Conservation (phyloP, 306 rosid genomes). For the Mucuna pruriens region DNA sequence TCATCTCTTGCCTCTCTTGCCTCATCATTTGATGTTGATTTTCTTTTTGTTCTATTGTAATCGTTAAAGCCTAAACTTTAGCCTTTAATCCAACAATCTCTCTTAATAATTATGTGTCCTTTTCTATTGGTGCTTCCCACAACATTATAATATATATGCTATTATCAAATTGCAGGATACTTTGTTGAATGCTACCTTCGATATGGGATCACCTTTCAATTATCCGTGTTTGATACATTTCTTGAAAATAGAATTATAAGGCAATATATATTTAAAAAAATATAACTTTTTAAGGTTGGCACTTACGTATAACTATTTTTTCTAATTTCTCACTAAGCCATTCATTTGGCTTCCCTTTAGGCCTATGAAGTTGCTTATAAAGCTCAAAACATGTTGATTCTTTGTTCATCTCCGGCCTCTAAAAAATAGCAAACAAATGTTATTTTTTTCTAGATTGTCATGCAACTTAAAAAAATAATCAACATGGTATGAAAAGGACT, state of each 20-base stretch:
- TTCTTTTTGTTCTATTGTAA: too few species aligned
- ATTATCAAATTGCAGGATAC: too few species aligned
- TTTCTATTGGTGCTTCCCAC: not conserved
- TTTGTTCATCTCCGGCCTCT: not conserved
- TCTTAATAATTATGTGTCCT: not conserved
- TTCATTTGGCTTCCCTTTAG: not conserved
- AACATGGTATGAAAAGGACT: too few species aligned
- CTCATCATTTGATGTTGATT: not conserved
- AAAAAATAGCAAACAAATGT: not conserved
- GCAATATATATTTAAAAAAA: not conserved
- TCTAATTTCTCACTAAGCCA: not conserved
- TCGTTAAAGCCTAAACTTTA: too few species aligned
- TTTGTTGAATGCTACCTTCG: not conserved
- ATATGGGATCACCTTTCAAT: not conserved
- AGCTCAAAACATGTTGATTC: not conserved
- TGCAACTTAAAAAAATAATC: too few species aligned
- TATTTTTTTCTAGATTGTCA: too few species aligned
- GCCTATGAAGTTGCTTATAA: not conserved
- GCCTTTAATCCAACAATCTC: not conserved
- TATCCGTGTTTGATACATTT: not conserved
- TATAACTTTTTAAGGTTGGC: not conserved
- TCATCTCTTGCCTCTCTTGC: not conserved
- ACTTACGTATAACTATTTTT: not conserved
- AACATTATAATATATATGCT: not conserved
- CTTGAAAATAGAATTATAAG: not conserved